These are phyloP conservation scores for Linum tenue DNA, from an alignment of 345 rosid genomes.

Conservation along the genomic window DNA sequence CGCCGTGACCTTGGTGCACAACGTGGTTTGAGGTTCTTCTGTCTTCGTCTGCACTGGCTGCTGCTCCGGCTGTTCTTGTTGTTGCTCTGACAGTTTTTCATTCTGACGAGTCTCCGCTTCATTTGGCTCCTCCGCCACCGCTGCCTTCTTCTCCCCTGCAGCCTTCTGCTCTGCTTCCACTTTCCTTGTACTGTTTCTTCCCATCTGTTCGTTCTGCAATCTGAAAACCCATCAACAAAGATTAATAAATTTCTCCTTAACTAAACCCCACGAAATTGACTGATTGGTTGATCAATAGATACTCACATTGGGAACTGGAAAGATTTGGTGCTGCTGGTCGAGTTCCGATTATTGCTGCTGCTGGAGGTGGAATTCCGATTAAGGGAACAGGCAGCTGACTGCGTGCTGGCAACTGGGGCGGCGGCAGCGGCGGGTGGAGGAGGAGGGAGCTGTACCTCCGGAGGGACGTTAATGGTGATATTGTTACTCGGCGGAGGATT, in stretches of 20 bases:
- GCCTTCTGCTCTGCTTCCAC: neutral
- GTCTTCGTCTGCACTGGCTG: neutral
- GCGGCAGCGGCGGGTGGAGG: neutral
- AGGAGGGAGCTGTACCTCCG: too few species aligned
- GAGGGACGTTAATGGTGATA: too few species aligned
- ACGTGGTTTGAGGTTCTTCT: neutral
- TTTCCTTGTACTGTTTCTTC: neutral
- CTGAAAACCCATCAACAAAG: neutral
- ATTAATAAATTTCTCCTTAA: too few species aligned
- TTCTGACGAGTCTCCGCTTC: neutral
- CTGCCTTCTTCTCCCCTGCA: neutral
- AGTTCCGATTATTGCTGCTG: slow-evolving; percentile 12
- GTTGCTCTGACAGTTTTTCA: neutral
- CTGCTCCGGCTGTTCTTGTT: neutral
- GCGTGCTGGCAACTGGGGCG: neutral
- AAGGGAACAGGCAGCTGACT: neutral
- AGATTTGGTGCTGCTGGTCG: slow-evolving; percentile 42
- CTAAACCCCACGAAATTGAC: too few species aligned
- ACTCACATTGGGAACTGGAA: slow-evolving; percentile 74
- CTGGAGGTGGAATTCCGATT: neutral
- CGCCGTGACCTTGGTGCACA: neutral
- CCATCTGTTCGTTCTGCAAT: neutral
- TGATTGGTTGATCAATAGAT: too few species aligned
- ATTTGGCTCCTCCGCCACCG: neutral
- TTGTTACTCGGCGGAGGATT: slow-evolving; percentile 8